Base-by-base conservation (phyloP, 2,329 filamentous ascomycete species). In the Pezicula radicicola region DNA sequence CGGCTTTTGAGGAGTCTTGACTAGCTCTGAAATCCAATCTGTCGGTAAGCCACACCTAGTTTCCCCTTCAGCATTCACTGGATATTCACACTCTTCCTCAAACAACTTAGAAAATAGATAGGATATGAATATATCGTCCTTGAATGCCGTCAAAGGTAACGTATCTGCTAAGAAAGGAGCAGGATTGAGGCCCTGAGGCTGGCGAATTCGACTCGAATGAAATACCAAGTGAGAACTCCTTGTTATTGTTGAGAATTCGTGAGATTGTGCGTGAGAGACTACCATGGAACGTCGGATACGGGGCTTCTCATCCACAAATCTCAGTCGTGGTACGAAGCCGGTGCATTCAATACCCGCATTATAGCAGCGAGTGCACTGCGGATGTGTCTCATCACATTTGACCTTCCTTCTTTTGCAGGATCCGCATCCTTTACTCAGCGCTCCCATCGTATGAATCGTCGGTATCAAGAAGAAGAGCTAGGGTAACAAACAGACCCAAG, bases 301-400 rank as follows among this genome's bases (percentile, higher is more conserved):
- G 15, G 37, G 21, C 43, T 33, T 35, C 46, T 54, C 49, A 51
- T 51, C 49, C 42, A 51, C 39, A 46, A 48, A 48, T 39, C 46
- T 51, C 27, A 47, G 35, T 46, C 44, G n/a, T 44, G n/a, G 39
- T 41, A 28, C 21, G 39, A 44, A 54, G 41, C 54, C 54, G 12
- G 40, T 42, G 40, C 54, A 56, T 46, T 40, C 27, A 18, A 51
- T 39, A 10, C 46, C 49, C n/a, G 54, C 46, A n/a, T 43, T 52
- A 21, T 7, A 25, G 21, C 51, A 53, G 16, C 51, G 28, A 46
- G 19, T 46, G 19, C 51, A 53, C 36, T 19, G 30, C 18, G 48
- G 51, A 21, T 21, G 51, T 21, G 37, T 25, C 37, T 50, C 51
- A 35, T 53, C 51, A 45, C 51, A 53, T 51, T 53, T 53, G 18